Evolutionary conservation across 306 rosid genomes (phyloP), one percentile per base, ranked within the genome.

Genomic region (Quercus cerris): DNA sequence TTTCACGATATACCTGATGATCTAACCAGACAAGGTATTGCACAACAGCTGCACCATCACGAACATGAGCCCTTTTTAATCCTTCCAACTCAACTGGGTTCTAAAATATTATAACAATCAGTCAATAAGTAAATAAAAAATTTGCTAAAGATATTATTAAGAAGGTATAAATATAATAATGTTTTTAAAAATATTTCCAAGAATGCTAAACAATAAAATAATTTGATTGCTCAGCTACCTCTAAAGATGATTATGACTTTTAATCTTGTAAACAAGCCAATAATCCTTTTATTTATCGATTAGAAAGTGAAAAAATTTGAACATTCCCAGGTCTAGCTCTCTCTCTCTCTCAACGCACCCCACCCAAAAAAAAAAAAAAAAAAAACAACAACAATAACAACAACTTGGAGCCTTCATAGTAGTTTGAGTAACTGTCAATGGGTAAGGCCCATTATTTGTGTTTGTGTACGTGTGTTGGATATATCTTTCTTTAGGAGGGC

Each of bases 11-110:
- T 87, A 96, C 99, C 96, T 91, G 85, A 80, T 84, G 79, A 84
- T 96, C 98, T 84, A 96, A 84, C 99, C 99, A 96, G 52, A 88
- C 93, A 90, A 93, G 97, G 86, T 88, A 96, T 76, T 96, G 99
- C 75, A 91, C 98, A 64, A 96, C 91, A 18, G 99, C 99, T 71
- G 91, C 98, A 75, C 99, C 99, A 81, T 96, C 99, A 70, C 99
- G 93, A 83, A 96, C 27, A 78, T 96, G 98, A 23, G 99, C 89
- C 38, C 84, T 88, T 84, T 73, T 91, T 75, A 96, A 84, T 75
- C 99, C 98, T 58, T 93, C 94, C 94, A 96, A 86, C 80, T 96
- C 99, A 69, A 89, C 87, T 4, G 94, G 81, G 86, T 96, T 96
- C 99, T 96, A 75, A 83, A 30, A 77, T 73, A 79, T 75, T 70